Evolutionary conservation across 352 stramenopile species (phyloP), one percentile per base, ranked within the genome.

Genomic region (Phytopythium delawarense): DNA sequence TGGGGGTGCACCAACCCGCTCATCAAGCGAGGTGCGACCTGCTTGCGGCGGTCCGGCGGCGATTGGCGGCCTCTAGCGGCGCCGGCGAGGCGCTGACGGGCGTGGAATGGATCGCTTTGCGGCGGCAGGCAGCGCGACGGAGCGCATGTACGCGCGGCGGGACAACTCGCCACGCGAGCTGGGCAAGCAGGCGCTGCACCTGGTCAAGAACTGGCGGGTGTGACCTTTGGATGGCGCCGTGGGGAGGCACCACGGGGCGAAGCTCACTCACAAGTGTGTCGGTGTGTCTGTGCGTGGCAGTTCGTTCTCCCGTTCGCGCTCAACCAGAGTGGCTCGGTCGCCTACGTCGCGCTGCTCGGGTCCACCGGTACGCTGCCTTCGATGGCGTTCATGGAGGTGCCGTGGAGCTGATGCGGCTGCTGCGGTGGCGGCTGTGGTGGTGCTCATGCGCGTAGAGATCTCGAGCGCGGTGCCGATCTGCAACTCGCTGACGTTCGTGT

Each of bases 401-500:
- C 42, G 5, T 49, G 7, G 16, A 18, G 15, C 13, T 45, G 11
- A 15, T 6, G 42, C 42, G 28, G 56, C 4, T 16, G 48, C 34
- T 40, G 35, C 48, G 60, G 21, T 39, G 25, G 23, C 48, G n/a
- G 2, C 35, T 34, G 30, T 7, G 40, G 44, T 11, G 57, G 1
- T 23, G 1, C 51, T 21, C 11, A 20, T 13, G 5, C 13, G 12
- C 13, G 51, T 57, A 93, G 87, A 95, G 44, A 89, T 95, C 42
- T 94, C 87, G 15, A 89, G 78, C 63, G 84, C 87, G 28, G 84
- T 93, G n/a, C 84, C 84, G 37, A 95, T 95, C 69, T 95, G 84
- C 82, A 95, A 95, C 67, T 93, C 87, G 52, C 69, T 95, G 49
- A 91, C 84, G 8, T 95, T 95, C 63, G 84, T 94, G 45, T 95